Conservation (phyloP, 169 alveolate species). For the Plasmodium fragile region DNA sequence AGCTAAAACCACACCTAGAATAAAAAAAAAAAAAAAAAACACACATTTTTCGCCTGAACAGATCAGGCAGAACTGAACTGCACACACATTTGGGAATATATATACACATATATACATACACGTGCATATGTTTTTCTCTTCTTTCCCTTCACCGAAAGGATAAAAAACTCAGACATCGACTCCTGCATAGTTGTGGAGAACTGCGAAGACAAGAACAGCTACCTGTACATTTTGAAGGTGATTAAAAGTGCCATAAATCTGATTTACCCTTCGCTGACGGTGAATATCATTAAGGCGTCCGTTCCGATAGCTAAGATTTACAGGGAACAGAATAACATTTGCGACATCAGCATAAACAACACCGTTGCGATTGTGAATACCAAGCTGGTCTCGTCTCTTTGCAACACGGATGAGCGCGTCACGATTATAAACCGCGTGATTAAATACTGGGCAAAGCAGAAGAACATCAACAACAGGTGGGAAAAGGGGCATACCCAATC, state of each 20-base stretch:
- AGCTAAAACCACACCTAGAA: background rate
- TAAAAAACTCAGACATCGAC: conserved; percentile 71
- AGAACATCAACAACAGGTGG: conserved; percentile 86
- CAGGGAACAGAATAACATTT: conserved; percentile 77
- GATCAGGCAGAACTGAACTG: conserved; percentile 5
- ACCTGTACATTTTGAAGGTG: conserved; percentile 53
- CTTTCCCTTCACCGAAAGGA: conserved; percentile 14
- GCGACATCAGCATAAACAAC: conserved; percentile 88
- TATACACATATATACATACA: background rate
- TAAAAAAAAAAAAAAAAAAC: background rate
- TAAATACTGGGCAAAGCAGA: conserved; percentile 89
- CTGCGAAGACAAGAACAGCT: conserved; percentile 68
- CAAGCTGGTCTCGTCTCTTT: conserved; percentile 78
- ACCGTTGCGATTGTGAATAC: conserved; percentile 88
- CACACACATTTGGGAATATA: background rate
- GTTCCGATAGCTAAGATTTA: conserved; percentile 87
- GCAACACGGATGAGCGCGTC: conserved; percentile 81
- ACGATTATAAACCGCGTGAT: conserved; percentile 86
- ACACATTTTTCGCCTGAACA: background rate
- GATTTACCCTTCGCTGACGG: conserved; percentile 55
- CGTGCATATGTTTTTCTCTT: background rate
- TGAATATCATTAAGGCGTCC: conserved; percentile 82
- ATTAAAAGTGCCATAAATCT: conserved; percentile 67
- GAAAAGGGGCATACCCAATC: background rate
- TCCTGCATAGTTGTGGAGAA: conserved; percentile 72